phyloP scores from a whole-genome alignment of 441 rosid species.

The Corymbia citriodora region DNA sequence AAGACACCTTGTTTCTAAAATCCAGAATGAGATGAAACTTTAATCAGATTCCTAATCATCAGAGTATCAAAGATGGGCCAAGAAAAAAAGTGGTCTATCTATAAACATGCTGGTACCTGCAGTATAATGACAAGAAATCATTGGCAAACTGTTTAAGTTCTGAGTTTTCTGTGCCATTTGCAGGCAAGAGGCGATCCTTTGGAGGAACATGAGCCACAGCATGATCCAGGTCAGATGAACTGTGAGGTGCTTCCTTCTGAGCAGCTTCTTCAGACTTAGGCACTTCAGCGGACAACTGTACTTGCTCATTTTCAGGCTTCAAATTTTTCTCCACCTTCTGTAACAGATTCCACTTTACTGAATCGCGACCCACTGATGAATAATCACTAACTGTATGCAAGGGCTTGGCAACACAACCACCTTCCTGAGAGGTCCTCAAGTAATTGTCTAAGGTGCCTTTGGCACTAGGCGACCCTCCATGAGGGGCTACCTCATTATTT shows the following conservation, averaged over 20 bases:
- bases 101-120: conserved; percentile 46
- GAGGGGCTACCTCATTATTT: conserved; percentile 39
- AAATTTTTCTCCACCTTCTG: conserved; percentile 29
- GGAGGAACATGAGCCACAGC: conserved; percentile 19
- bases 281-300: conserved; percentile 11
- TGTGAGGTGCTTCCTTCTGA: conserved; percentile 25
- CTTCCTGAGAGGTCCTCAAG: conserved; percentile 47
- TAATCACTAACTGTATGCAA: conserved; percentile 4
- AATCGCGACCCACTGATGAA: conserved; percentile 26
- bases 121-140: conserved; percentile 82
- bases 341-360: conserved; percentile 41
- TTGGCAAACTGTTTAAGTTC: conserved; percentile 69
- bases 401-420: conserved; percentile 10
- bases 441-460: conserved; percentile 64
- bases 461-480: conserved; percentile 58
- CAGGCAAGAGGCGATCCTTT: conserved; percentile 16
- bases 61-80: not conserved
- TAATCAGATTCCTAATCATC: not conserved
- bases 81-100: not conserved
- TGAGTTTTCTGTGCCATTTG: conserved; percentile 24
- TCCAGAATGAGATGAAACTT: not conserved
- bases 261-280: conserved; percentile 17
- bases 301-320: conserved; percentile 21
- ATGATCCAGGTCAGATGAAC: conserved; percentile 26
- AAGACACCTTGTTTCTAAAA: not conserved